Base-by-base conservation (phyloP, 495 filamentous ascomycete species). In the Aspergillus olivimuriae region DNA sequence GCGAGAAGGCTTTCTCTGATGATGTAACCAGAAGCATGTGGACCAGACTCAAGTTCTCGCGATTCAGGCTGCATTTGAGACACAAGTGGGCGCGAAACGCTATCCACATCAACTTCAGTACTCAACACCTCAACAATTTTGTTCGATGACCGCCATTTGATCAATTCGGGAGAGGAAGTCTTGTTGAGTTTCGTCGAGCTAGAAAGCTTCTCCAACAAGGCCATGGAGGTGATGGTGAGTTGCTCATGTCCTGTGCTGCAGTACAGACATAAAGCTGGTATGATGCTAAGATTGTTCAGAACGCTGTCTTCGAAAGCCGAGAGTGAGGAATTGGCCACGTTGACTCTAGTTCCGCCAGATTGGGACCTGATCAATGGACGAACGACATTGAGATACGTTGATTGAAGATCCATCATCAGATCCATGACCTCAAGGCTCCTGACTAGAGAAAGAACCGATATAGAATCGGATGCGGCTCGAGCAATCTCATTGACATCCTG, bases 301-400 rank as follows among this genome's bases (percentile, higher is more conserved):
- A 99, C 72, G 18, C 86, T 91, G 50, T 97, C 94, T 61, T 99
- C 94, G 57, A 97, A 89, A 1, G 84, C 88, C 11, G 81, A 71
- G 41, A 91, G 82, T 2, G 86, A 74, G 6, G 80, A 75, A 55
- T 90, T 90, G 1, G 81, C 76, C 14, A 87, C 80, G 28, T 63
- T 61, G 17, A 59, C 63, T 41, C 65, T 68, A 41, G 56, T 65
- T 21, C 58, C 63, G 38, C 51, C 65, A 34, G 68, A 56, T 21
- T 76, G 70, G n/a, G 61, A 60, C 56, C 82, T 86, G 47, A 94
- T 70, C 6, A 85, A 51, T 3, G 90, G 87, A 20, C 83, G 80
- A 12, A 96, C 83, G 16, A 96, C 77, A 52, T 95, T 80, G 41
- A 92, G 69, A 60, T 94, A 97, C 6, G 91, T 97, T 7, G 87